phyloP scores from a whole-genome alignment of 352 stramenopile species.

The Aphanomyces astaci region DNA sequence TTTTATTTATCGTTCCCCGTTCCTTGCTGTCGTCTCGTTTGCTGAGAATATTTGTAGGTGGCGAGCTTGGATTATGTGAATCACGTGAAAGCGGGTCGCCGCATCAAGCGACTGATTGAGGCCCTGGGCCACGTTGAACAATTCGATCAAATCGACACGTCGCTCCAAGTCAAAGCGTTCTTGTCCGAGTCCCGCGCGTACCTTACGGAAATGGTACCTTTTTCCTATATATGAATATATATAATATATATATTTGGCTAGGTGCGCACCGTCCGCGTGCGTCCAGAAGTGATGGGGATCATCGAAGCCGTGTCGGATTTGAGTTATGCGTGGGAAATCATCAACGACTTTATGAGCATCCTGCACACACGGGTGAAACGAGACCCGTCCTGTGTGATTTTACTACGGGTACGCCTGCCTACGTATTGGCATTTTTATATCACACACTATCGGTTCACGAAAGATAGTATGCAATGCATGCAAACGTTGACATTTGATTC shows the following conservation, averaged over 20 bases:
- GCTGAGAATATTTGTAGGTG: too few relatives aligned
- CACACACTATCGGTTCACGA: too few relatives aligned
- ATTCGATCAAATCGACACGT: slow-evolving; percentile 94
- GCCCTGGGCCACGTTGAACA: slow-evolving; percentile 92
- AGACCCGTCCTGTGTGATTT: slow-evolving; percentile 88
- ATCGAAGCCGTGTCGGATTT: slow-evolving; percentile 92
- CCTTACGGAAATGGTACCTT: slow-evolving; percentile 83
- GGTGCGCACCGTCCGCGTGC: slow-evolving; percentile 88
- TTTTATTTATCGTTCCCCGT: too few relatives aligned
- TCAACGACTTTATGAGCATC: slow-evolving; percentile 92
- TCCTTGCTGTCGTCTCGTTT: too few relatives aligned
- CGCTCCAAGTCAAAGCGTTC: slow-evolving; percentile 93
- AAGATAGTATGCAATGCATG: too few relatives aligned
- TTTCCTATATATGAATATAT: background rate
- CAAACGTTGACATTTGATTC: too few relatives aligned
- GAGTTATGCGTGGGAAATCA: slow-evolving; percentile 92
- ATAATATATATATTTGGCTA: background rate
- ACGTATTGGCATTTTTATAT: background rate
- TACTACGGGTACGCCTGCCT: slow-evolving; percentile 46
- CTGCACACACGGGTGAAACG: slow-evolving; percentile 89
- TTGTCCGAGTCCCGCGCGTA: slow-evolving; percentile 87
- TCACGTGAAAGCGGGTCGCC: slow-evolving; percentile 89
- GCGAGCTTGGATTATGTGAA: slow-evolving; percentile 85
- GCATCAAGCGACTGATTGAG: slow-evolving; percentile 91
- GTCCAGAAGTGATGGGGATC: slow-evolving; percentile 86